Evolutionary conservation across 257 asterid species (phyloP), one percentile per base, ranked within the genome.

Genomic region (Fraxinus pennsylvanica): DNA sequence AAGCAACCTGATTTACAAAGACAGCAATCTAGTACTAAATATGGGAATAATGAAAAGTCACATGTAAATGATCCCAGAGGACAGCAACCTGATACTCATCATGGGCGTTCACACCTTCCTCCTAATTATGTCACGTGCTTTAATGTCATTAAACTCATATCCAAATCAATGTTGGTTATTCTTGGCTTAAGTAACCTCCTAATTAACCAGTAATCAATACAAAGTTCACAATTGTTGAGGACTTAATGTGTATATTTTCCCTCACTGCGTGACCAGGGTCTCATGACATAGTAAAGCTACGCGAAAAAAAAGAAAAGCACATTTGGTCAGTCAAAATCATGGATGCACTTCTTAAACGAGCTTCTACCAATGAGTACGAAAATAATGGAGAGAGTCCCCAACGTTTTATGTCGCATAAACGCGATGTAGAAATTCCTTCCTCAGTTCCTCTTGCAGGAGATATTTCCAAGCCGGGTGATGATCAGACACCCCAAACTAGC

Each of bases 121-220:
- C 30, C 67, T 0, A 84, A 84, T 41, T 82, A 65, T 59, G 25
- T 9, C 79, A 80, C 82, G 14, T 54, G 77, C 39, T 79, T 76
- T 41, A 22, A 77, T 29, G 54, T 73, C 70, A 39, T 82, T 45
- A 74, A 82, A 47, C 39, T 80, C 9, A 0, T 85, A 33, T 74
- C 84, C 74, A 85, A 80, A 71, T 47, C 69, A 66, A 45, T 77
- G 81, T 50, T 82, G 29, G 77, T 82, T 29, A 52, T 85, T 66
- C 79, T 85, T 39, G 83, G 86, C 79, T 41, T 85, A 45, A 86
- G 86, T 85, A 82, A 33, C 71, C 21, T 54, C 71, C 30, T 2
- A 5, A n/a, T 38, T 38, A 38, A 36, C 25, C 27, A 19, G 2
- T 36, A 33, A 33, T 0, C 14, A 33, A 3, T 50, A 50, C 21